Percentiles rank a stretch among this genome's conserved stretches.
phyloP scores from a whole-genome alignment of 2,329 filamentous ascomycete species.

The Lojkania enalia region DNA sequence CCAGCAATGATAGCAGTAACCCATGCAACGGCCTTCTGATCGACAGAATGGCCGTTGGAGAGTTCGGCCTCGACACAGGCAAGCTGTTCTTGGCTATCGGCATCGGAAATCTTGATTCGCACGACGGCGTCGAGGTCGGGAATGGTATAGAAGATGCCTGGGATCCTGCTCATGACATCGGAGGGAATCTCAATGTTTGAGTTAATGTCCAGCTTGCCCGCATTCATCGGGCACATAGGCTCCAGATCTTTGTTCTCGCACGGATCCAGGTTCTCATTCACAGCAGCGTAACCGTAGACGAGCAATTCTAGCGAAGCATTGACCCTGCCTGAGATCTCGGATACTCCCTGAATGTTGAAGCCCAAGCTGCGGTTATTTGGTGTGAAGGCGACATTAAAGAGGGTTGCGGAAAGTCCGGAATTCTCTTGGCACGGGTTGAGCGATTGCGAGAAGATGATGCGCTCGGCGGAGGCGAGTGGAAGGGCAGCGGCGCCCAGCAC shows the following conservation, averaged over 20 bases:
- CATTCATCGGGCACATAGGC: constrained; percentile 88
- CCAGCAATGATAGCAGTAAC: constrained; percentile 84
- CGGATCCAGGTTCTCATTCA: constrained; percentile 71
- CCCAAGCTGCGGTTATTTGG: constrained; percentile 72
- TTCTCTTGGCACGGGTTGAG: constrained; percentile 83
- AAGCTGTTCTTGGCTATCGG: constrained; percentile 64
- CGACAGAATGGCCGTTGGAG: constrained; percentile 90
- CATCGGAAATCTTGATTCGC: constrained; percentile 77
- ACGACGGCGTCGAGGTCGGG: constrained; percentile 90
- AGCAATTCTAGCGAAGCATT: constrained; percentile 74
- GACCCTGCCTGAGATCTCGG: constrained; percentile 81
- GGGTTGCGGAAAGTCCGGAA: constrained; percentile 83
- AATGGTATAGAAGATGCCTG: constrained; percentile 82
- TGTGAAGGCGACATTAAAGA: constrained; percentile 84
- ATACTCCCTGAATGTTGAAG: constrained; percentile 79
- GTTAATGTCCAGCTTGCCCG: constrained; percentile 76
- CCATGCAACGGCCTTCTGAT: constrained; percentile 88
- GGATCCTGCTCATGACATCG: constrained; percentile 66
- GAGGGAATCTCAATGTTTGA: constrained; percentile 66
- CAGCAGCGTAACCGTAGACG: constrained; percentile 79
- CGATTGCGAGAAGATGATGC: constrained; percentile 79
- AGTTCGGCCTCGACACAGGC: constrained; percentile 87
- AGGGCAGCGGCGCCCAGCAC: constrained; percentile 43
- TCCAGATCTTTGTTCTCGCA: constrained; percentile 67
- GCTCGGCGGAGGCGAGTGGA: constrained; percentile 61